Base-by-base conservation (phyloP, 176 grass and related monocot genomes). In the Poa annua region DNA sequence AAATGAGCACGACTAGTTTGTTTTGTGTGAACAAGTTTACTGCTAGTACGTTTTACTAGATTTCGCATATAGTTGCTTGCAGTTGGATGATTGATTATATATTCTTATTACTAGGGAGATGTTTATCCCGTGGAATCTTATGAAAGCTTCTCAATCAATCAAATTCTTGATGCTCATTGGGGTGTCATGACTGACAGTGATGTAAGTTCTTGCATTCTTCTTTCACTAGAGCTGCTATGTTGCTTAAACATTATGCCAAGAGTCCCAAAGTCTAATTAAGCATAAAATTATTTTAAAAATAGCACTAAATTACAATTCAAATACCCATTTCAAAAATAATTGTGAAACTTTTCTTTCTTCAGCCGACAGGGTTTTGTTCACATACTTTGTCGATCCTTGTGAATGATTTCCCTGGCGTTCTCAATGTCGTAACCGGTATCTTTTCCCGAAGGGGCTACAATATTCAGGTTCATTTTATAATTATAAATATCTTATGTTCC, bases 81-180 rank as follows among this genome's bases (percentile, higher is more conserved):
- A 76, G 66, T 36, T 73, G 4, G 33, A 68, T 80, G 24, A 73
- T 4, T 71, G 20, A 71, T 71, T 54, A 56, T 45, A 47, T 45
- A 55, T 44, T 61, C 21, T 88, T 86, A 80, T 84, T 54, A 25
- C 7, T 54, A 94, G 92, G 92, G 92, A 29, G 92, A 94, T 77
- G 92, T 94, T 59, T 94, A 94, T 77, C 92, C 92, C 71, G 84
- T 94, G 81, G 92, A 94, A 85, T 71, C 89, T 39, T 94, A 87
- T 71, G 89, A 91, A 52, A 81, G 66, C 53, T 89, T 85, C 33
- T 82, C 83, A 0, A 66, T 84, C 15, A 87, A 83, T 94, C 92
- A 85, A 85, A 75, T 94, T 94, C 89, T 94, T 64, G 92, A 92
- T 89, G 92, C 92, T 73, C 92, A 94, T 56, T 94, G 92, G 92